phyloP scores from a whole-genome alignment of 306 rosid genomes.

The Medicago ruthenica region DNA sequence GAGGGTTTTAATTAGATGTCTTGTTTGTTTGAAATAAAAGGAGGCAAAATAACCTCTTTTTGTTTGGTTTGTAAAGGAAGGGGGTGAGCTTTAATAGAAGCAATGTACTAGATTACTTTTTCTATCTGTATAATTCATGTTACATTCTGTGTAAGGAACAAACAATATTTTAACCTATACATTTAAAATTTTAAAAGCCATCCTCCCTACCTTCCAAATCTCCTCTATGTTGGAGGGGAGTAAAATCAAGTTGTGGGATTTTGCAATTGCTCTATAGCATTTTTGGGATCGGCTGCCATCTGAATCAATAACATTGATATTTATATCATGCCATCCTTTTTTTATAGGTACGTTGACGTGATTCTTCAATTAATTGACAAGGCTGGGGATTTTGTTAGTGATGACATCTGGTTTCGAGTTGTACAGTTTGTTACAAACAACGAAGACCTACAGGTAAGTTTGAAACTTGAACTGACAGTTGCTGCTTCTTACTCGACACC shows the following conservation, averaged over 20 bases:
- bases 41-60: not conserved
- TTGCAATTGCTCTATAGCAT: not conserved
- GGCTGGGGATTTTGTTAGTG: constrained; percentile 99
- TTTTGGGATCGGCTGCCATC: not conserved
- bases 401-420: constrained; percentile 99
- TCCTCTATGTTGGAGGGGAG: not conserved
- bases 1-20: constrained; percentile 3
- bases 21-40: not conserved
- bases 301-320: not conserved
- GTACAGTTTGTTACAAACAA: constrained; percentile 99
- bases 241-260: constrained; percentile 2
- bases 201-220: not conserved
- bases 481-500: constrained; percentile 40
- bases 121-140: not conserved
- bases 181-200: not conserved
- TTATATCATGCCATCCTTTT: constrained; percentile 41
- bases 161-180: not conserved
- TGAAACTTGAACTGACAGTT: constrained; percentile 38
- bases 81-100: not conserved
- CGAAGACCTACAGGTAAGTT: constrained; percentile 95
- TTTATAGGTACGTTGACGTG: constrained; percentile 92
- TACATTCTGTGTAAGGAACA: not conserved
- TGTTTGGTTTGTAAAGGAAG: not conserved
- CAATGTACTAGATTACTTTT: not conserved
- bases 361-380: constrained; percentile 99